phyloP scores from a whole-genome alignment of 2,329 filamentous ascomycete species.

The Ceratocystis ficicola region DNA sequence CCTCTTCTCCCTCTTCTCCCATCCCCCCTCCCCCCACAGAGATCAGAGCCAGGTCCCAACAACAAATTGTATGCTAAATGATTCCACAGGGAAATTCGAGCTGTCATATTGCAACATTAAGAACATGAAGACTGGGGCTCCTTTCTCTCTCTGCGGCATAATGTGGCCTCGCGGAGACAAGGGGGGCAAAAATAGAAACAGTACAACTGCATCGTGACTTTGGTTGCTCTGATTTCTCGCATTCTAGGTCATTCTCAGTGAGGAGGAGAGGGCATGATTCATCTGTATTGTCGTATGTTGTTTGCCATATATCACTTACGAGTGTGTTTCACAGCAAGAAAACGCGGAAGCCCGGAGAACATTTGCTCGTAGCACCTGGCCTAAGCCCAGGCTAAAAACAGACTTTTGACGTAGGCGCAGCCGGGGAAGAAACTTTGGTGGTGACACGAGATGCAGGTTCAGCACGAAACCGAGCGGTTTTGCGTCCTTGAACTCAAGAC shows the following conservation, averaged over 20 bases:
- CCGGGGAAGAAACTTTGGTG: background rate
- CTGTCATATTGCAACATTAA: background rate
- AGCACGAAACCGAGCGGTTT: background rate
- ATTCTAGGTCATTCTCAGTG: too few relatives aligned
- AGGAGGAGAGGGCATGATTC: background rate
- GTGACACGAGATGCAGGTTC: background rate
- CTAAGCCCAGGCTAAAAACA: background rate
- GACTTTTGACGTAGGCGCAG: background rate
- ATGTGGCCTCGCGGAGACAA: background rate
- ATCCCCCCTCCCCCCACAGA: background rate
- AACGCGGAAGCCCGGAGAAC: background rate
- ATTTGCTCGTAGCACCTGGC: background rate
- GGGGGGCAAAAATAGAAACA: background rate
- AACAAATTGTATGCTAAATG: background rate
- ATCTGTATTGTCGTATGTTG: background rate
- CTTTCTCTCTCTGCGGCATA: background rate
- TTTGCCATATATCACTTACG: background rate
- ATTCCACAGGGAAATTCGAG: background rate
- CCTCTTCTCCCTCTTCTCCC: background rate
- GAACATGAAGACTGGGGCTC: background rate
- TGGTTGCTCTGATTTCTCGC: too few relatives aligned
- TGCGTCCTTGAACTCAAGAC: too few relatives aligned
- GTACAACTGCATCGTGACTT: background rate
- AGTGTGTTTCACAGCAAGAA: background rate
- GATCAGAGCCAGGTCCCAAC: background rate